Evolutionary conservation across 2,329 filamentous ascomycete genomes (phyloP), one percentile per base, ranked within the genome.

Genomic region (Curvularia lunata): DNA sequence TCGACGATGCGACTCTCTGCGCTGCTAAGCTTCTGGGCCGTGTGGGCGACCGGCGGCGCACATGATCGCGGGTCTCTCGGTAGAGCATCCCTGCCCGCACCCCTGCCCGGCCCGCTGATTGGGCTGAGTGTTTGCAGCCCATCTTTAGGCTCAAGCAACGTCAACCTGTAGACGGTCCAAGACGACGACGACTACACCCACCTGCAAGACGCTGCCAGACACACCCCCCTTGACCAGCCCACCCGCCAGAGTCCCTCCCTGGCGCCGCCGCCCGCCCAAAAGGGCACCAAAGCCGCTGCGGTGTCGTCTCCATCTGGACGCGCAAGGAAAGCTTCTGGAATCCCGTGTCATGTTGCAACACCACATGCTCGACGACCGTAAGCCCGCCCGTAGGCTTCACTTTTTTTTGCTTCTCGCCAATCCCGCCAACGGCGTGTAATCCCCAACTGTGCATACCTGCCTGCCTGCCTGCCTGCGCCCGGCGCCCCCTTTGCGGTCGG

Each of bases 71-170:
- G 56, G 52, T 52, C 48, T 51, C 54, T 62, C 64, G 61, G 67
- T 54, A 56, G 47, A 16, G 25, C 46, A 70, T 62, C 70, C 71
- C 59, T 69, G 72, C 62, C 65, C 56, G 7, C 53, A 72, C 64
- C 73, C 73, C 69, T 61, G 74, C 67, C 63, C 30, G n/a, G 48
- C 65, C 56, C 57, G 55, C 56, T 75, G 66, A 76, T 77, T 76
- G 75, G 73, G 63, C 65, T 48, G 64, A 56, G 43, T 62, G 54
- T 68, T 64, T 70, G 58, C 51, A 57, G 69, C 70, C 69, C 70
- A 73, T 73, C 68, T 73, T 73, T 76, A 74, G 73, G 62, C 65
- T 63, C 70, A 70, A 72, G 58, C 69, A 74, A 74, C 72, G 68
- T 70, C 70, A 65, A 70, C 75, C 75, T 76, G 73, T 76, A 66